Evolutionary conservation across 768 basidiomycete genomes (phyloP), one percentile per base, ranked within the genome.

Genomic region (Stropharia rugosoannulata): DNA sequence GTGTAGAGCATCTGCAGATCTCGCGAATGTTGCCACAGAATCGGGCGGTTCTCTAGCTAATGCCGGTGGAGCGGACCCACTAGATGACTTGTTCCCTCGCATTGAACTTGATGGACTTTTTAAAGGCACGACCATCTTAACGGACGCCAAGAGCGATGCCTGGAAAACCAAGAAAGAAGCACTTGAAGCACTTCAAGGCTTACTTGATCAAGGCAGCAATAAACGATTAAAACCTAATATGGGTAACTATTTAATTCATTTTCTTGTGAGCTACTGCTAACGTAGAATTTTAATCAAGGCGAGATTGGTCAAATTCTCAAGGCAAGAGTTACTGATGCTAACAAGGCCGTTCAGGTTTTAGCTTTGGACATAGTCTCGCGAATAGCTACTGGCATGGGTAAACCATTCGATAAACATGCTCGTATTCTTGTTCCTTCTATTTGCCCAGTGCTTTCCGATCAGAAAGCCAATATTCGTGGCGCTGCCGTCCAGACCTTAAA

Each of bases 81-180:
- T 98, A 60, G 97, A 98, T 61, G 95, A 97, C 46, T 77, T 99
- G 39, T 96, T 97, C 69, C 97, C 97, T 25, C 85, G 97, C 27
- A 90, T 98, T 39, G 97, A 99, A 64, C 77, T 98, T 39, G 95
- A 98, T 61, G 78, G 82, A 51, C 71, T 99, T 22, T 75, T 98
- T 51, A 89, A 88, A 59, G 89, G 89, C 19, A 93, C 93, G 0
- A 85, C 86, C 4, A 88, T 95, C 45, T 71, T 97, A 13, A 78
- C 85, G 2, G 93, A 94, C 63, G 79, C 87, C 9, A 95, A 93
- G 74, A 96, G 87, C 62, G 95, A 96, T 60, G 87, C 93, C 0
- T 99, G 96, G 96, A 98, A 98, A 75, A 85, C 84, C 1, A 89
- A 95, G 73, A 99, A 99, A 69, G 96, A 98, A 64, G 95, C 92